Conservation (phyloP, 2,329 filamentous ascomycete genomes). For the Davidsoniella neocaledoniae region DNA sequence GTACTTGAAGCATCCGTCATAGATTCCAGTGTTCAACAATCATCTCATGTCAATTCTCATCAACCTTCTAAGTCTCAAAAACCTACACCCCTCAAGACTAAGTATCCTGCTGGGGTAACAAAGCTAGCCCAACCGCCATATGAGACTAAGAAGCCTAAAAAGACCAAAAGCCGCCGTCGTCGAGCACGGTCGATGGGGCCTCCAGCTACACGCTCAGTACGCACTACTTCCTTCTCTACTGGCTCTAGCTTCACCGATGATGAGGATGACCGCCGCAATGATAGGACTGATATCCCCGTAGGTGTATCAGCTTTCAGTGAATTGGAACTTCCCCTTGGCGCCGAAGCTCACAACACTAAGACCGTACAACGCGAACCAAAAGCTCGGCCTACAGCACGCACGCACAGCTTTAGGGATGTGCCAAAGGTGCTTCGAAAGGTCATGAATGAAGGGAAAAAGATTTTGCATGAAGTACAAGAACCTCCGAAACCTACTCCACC, state of each 20-base stretch:
- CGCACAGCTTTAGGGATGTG: slow-evolving; percentile 40
- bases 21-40: slow-evolving; percentile 23
- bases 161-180: slow-evolving; percentile 5
- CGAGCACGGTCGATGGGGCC: slow-evolving; percentile 9
- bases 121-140: background rate
- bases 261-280: background rate
- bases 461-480: slow-evolving; percentile 43
- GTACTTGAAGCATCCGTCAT: slow-evolving; percentile 19
- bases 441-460: slow-evolving; percentile 46
- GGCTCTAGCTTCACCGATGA: slow-evolving; percentile 22
- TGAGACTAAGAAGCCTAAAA: background rate
- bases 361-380: slow-evolving; percentile 24
- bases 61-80: background rate
- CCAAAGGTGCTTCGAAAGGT: slow-evolving; percentile 50
- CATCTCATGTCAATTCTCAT: slow-evolving; percentile 7
- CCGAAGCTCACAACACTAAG: slow-evolving; percentile 25
- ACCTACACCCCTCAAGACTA: background rate
- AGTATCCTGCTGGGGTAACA: background rate
- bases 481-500: slow-evolving; percentile 29
- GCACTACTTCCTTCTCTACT: slow-evolving; percentile 9
- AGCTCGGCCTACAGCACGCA: slow-evolving; percentile 24
- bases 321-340: slow-evolving; percentile 37
- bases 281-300: slow-evolving; percentile 37
- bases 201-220: slow-evolving; percentile 7
- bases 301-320: slow-evolving; percentile 52